These are phyloP conservation scores for Sporothrix humicola DNA, from an alignment of 2,329 filamentous ascomycete genomes.

Conservation along the genomic window DNA sequence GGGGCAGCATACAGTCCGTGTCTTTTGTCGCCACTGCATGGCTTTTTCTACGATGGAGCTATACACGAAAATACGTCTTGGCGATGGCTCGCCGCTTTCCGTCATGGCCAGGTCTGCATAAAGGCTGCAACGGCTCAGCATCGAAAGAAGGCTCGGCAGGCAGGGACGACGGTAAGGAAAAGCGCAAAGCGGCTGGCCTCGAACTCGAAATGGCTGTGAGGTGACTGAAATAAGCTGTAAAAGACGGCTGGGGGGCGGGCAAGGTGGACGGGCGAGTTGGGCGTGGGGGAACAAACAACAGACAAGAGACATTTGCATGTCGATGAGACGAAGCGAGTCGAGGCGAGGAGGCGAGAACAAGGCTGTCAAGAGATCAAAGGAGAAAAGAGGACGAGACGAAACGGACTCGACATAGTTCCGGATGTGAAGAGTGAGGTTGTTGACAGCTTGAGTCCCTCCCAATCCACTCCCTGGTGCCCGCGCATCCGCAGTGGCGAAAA, in stretches of 20 bases:
- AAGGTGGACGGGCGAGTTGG: background rate
- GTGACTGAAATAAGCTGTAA: background rate
- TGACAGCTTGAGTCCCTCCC: no score
- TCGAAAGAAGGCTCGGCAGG: background rate
- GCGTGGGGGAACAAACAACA: background rate
- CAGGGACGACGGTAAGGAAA: background rate
- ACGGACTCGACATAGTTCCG: background rate
- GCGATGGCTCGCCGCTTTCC: slow-evolving; percentile 9
- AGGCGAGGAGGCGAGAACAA: background rate
- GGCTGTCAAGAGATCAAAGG: background rate
- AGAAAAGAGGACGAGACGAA: background rate
- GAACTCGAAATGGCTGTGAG: background rate
- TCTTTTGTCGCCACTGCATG: background rate
- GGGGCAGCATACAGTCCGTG: background rate
- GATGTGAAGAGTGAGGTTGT: no score
- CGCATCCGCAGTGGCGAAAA: slow-evolving; percentile 2
- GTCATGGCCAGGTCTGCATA: background rate
- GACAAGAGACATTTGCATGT: background rate
- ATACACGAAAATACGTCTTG: background rate
- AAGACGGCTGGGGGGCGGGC: background rate
- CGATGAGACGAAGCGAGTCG: slow-evolving; percentile 19
- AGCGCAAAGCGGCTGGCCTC: background rate
- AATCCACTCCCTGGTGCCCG: no score
- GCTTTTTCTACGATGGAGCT: background rate
- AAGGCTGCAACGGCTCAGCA: background rate